Conservation (phyloP, 2,329 filamentous ascomycete species). For the Phialophora macrospora region DNA sequence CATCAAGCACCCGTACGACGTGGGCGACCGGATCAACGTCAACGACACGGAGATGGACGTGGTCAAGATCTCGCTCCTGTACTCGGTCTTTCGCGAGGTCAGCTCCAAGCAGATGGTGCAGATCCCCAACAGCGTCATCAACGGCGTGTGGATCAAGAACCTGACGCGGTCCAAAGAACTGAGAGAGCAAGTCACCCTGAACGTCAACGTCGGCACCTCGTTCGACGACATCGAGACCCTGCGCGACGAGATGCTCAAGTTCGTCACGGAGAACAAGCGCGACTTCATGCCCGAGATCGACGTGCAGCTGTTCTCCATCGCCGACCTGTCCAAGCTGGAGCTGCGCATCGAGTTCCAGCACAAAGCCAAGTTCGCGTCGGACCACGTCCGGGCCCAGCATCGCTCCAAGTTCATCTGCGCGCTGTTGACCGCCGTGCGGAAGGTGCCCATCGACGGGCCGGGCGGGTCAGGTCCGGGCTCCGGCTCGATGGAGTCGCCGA, state of each 20-base stretch:
- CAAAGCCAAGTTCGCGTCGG: conserved; percentile 34
- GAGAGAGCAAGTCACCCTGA: conserved; percentile 44
- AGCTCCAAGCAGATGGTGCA: conserved; percentile 43
- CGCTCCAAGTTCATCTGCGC: conserved; percentile 35
- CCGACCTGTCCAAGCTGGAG: conserved; percentile 43
- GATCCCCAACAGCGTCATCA: conserved; percentile 46
- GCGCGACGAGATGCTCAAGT: conserved; percentile 41
- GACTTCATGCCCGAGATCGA: conserved; percentile 45
- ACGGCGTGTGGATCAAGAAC: conserved; percentile 48
- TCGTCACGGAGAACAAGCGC: conserved; percentile 45
- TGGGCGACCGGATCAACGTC: conserved; percentile 45
- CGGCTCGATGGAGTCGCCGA: conserved; percentile 25
- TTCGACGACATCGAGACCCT: conserved; percentile 44
- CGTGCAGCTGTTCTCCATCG: conserved; percentile 42
- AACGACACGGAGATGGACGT: conserved; percentile 39
- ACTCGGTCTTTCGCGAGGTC: conserved; percentile 46
- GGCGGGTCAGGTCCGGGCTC: conserved; percentile 17
- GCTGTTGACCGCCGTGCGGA: conserved; percentile 30
- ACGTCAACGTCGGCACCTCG: conserved; percentile 40
- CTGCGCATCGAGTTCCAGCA: conserved; percentile 44
- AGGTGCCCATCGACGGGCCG: conserved; percentile 30
- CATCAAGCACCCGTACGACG: conserved; percentile 43
- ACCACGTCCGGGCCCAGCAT: conserved; percentile 23
- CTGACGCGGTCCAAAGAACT: conserved; percentile 45
- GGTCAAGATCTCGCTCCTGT: conserved; percentile 44